Base-by-base conservation (phyloP, 371 early-diverging fungal species). In the Lichtheimia corymbifera region DNA sequence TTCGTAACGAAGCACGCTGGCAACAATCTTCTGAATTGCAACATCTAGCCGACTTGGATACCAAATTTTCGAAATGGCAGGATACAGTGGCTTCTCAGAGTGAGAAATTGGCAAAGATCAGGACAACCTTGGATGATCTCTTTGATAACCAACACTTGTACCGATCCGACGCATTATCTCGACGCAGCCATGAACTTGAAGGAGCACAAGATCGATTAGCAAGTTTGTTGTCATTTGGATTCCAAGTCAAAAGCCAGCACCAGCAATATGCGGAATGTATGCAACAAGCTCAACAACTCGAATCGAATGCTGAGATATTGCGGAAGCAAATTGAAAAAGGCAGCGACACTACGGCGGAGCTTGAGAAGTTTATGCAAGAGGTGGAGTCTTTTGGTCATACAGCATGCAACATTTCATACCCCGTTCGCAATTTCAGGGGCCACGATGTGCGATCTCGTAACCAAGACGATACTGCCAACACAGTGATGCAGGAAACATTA, bases 401-500 rank as follows among this genome's bases (percentile, higher is more conserved):
- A 28, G 11, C 50, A 15, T 15, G 50, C 25, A 40, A 42, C 25
- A 55, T 66, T 17, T 40, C 56, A 0, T 70, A 63, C 25, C 76
- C 76, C n/a, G 59, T 70, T 2, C 71, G 73, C 27, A 54, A 60
- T 9, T 57, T 55, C 25, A 24, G 44, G 11, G 61, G 58, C 14
- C 52, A 60, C 24, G 69, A 70, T 42, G 44, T 63, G 2, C 30
- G 50, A 5, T 52, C 61, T 5, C 61, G 59, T n/a, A 50, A 35
- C 7, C 54, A 63, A 6, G 74, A 76, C 42, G 53, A 53, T 2
- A 49, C 53, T 13, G 59, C 72, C 42, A 76, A 72, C 40, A 50
- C 45, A 7, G 58, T 55, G 15, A 44, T 76, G 22, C 64, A 58
- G 11, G 79, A 76, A 3, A 65, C 70, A 42, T 50, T 74, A 18